Base-by-base conservation (phyloP, 2,329 filamentous ascomycete genomes). In the Apiospora rasikravindrae region DNA sequence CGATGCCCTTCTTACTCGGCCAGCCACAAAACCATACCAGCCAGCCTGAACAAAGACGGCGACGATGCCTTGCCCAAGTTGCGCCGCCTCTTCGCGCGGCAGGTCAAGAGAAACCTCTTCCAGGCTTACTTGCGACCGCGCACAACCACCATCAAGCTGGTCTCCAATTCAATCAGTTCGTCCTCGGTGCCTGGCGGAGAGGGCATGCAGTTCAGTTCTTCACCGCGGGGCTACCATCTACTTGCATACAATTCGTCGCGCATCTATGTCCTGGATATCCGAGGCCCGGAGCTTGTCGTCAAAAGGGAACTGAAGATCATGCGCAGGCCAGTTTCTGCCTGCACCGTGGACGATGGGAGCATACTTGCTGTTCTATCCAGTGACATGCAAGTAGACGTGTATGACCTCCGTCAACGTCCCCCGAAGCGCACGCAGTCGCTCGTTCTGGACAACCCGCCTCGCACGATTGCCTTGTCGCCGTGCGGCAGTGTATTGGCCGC, bases 351-450 rank as follows among this genome's bases (percentile, higher is more conserved):
- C 77, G 90, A 96, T 81, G 94, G 92, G 22, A 89, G 88, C 14
- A 83, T 93, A 14, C 86, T 98, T 44, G 95, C 93, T 0, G 93
- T 98, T 7, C 85, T 96, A 67, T 94, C 94, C 37, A 93, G 89
- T 7, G 92, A 94, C 75, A 93, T 95, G 84, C 93, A 95, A 80
- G 92, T 97, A 73, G 94, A 97, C 77, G 82, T 98, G n/a, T 98
- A 97, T 81, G 89, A 93, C 76, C 86, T 98, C 33, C 84, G 85
- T 4, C 81, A 86, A 70, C 84, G 86, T 6, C 91, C 92, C 64
- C 93, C 92, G 22, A 91, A 89, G 77, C 89, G 93, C 74, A 89
- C 89, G n/a, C 91, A 92, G 78, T 92, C 92, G 44, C 88, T 98
- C 71, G 88, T 93, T 66, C 86, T 98, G 73, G 93, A 96, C 77